Percentiles rank a stretch among this genome's conserved stretches.
Conservation (phyloP, 2,329 filamentous ascomycete genomes). For the Blastomyces silverae region DNA sequence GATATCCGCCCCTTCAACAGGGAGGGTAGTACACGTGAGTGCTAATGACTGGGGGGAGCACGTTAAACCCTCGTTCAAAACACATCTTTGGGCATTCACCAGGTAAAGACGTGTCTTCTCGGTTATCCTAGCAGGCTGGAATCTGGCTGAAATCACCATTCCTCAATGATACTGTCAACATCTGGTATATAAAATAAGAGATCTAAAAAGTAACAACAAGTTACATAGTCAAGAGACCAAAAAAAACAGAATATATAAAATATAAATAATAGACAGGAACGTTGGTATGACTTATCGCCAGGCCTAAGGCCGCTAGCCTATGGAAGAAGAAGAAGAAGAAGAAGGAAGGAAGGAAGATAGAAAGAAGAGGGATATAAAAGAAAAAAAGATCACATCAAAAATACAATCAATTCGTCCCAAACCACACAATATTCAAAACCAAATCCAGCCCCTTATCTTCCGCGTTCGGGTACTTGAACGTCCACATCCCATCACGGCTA, state of each 20-base stretch:
- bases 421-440: conserved; percentile 46
- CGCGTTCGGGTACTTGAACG: conserved; percentile 45
- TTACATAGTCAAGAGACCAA: neutral
- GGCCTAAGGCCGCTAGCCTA: neutral
- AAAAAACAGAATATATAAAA: neutral
- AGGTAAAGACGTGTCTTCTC: neutral
- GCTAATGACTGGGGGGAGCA: neutral
- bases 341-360: neutral
- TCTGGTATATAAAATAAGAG: neutral
- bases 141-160: neutral
- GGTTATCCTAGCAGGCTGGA: neutral
- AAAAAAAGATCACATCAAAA: neutral
- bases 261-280: neutral
- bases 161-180: neutral
- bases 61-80: neutral
- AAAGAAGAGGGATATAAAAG: neutral
- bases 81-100: neutral
- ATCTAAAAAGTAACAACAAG: neutral
- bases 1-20: neutral
- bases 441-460: conserved; percentile 45
- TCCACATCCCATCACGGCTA: conserved; percentile 49
- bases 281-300: neutral
- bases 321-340: neutral
- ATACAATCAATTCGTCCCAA: conserved; percentile 31
- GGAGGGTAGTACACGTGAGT: neutral